Percentiles rank a stretch among this genome's conserved stretches.
phyloP scores from a whole-genome alignment of 2,329 filamentous ascomycete species.

The Venturia carpophila region DNA sequence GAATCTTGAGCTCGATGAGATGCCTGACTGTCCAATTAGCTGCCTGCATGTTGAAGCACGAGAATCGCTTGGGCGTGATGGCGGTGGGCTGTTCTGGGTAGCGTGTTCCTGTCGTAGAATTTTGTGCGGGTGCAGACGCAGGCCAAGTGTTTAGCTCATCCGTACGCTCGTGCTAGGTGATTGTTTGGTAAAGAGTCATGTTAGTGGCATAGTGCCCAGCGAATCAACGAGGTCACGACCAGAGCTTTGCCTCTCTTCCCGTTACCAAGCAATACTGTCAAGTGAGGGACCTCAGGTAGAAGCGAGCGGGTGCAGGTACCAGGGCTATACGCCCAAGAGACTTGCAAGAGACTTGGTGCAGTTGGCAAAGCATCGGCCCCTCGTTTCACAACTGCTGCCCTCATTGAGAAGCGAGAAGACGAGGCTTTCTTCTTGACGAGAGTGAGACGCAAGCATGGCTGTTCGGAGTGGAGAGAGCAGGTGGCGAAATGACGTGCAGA shows the following conservation, averaged over 20 bases:
- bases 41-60: background rate
- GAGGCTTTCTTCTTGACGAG: background rate
- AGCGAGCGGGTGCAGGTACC: background rate
- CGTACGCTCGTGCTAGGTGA: background rate
- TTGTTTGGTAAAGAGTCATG: background rate
- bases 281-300: background rate
- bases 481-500: constrained; percentile 3
- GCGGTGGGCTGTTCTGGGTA: too few relatives aligned
- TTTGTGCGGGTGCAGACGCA: background rate
- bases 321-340: background rate
- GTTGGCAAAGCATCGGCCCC: background rate
- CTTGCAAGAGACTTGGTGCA: background rate
- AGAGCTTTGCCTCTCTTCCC: background rate
- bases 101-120: background rate
- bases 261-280: background rate
- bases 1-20: background rate
- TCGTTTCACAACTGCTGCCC: background rate
- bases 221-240: background rate
- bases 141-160: background rate
- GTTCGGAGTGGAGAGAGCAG: background rate
- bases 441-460: background rate
- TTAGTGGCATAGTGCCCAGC: background rate
- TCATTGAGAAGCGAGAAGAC: background rate
- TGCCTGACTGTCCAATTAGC: background rate
- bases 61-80: background rate